Base-by-base conservation (phyloP, 2,329 filamentous ascomycete species). In the Endocalyx cinctus region DNA sequence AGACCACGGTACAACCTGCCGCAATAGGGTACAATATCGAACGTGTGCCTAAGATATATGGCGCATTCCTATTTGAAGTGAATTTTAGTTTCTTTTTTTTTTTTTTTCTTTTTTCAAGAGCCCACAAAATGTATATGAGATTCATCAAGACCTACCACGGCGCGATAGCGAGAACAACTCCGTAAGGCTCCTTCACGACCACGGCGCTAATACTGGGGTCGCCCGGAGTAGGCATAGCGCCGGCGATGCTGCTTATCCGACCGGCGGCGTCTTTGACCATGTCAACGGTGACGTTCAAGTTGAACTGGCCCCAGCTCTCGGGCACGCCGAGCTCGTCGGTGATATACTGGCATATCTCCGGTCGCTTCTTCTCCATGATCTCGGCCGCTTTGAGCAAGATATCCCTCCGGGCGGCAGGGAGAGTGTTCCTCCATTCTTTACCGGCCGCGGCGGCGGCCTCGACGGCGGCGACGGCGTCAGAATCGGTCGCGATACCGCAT, bases 141-240 rank as follows among this genome's bases (percentile, higher is more conserved):
- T 12, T 16, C 15, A 25, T 26, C 6, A 13, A 38, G 33, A 45
- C 34, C 48, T 60, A 81, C 81, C 81, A 85, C 5, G 81, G 79
- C 5, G 77, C 79, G 50, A 84, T 83, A 5, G 69, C 74, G 27
- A 84, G 57, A 17, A 82, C 66, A 7, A 84, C 79, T 4, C 81
- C 82, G 46, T 74, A 80, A 1, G 81, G 79, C 55, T 84, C 79
- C 54, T 79, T 82, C 42, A 74, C 64, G 4, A 86, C 60, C 41
- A 85, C 62, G 0, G 77, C 77, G 19, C 61, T 66, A 19, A 69
- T 65, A 0, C 69, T 74, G 27, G 74, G 65, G 7, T 70, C 42
- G 5, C 39, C 42, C 0, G 52, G 50, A 3, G 45, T 42, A 5
- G 60, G 57, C 12, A 63, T 51, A 14, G 39, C 51, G 17, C 57